Evolutionary conservation across 768 basidiomycete genomes (phyloP).

Genomic region (Tricholomella constricta): DNA sequence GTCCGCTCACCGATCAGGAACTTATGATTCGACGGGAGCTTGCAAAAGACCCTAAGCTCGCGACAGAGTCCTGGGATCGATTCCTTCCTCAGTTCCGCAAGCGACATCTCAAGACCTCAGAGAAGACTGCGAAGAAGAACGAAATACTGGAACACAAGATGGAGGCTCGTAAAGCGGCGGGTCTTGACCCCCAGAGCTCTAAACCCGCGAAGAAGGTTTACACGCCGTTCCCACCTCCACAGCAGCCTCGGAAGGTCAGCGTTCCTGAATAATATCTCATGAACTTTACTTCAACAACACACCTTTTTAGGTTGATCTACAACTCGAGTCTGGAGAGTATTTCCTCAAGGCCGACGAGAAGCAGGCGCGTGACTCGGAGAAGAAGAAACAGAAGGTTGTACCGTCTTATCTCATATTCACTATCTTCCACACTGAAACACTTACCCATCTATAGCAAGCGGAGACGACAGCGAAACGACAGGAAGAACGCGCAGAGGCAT

Average conservation of each 20-base stretch:
- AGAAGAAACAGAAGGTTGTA: slow-evolving; percentile 73
- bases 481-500: slow-evolving; percentile 84
- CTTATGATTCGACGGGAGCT: slow-evolving; percentile 98
- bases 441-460: slow-evolving; percentile 61
- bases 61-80: slow-evolving; percentile 92
- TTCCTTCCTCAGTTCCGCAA: slow-evolving; percentile 97
- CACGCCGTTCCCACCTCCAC: slow-evolving; percentile 98
- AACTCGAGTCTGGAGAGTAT: slow-evolving; percentile 96
- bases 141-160: slow-evolving; percentile 62
- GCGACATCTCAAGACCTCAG: slow-evolving; percentile 88
- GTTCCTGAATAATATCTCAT: neutral
- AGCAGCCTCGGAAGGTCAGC: slow-evolving; percentile 85
- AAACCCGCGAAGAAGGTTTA: slow-evolving; percentile 84
- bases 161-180: slow-evolving; percentile 68
- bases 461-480: slow-evolving; percentile 69
- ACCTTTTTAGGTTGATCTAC: slow-evolving; percentile 71
- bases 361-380: slow-evolving; percentile 69
- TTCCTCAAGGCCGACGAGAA: slow-evolving; percentile 94
- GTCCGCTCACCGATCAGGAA: slow-evolving; percentile 54
- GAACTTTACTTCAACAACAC: neutral
- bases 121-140: slow-evolving; percentile 92
- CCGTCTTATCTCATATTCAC: neutral
- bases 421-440: neutral
- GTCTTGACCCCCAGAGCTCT: slow-evolving; percentile 51
- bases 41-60: slow-evolving; percentile 96